Conservation (phyloP, 2,329 filamentous ascomycete genomes). For the Botrytis deweyae region DNA sequence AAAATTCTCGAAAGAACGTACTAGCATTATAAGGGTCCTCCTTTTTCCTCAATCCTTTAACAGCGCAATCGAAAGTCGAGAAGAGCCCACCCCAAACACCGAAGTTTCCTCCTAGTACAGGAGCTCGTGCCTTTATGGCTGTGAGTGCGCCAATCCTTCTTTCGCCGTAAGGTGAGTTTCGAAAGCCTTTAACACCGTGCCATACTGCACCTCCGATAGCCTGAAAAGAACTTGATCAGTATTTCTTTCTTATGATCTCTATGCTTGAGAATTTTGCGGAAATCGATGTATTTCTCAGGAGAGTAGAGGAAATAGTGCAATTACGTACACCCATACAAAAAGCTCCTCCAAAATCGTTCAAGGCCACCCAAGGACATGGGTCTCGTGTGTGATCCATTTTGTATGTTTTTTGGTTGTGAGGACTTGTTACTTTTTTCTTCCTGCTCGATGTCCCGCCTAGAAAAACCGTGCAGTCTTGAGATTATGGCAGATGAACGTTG, state of each 20-base stretch:
- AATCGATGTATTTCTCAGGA: background rate
- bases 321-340: conserved; percentile 89
- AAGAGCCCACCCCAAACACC: conserved; percentile 97
- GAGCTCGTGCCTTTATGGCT: conserved; percentile 95
- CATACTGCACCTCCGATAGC: conserved; percentile 81
- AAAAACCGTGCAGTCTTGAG: background rate
- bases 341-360: conserved; percentile 96
- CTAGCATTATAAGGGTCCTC: conserved; percentile 97
- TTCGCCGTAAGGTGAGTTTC: conserved; percentile 89
- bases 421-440: background rate
- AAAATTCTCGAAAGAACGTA: conserved; percentile 37
- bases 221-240: conserved; percentile 43
- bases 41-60: conserved; percentile 93
- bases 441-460: background rate
- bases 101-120: conserved; percentile 95
- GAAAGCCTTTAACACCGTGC: conserved; percentile 95
- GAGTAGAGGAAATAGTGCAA: conserved; percentile 19
- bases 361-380: conserved; percentile 93
- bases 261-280: background rate
- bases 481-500: background rate
- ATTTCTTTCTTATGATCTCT: conserved; percentile 16
- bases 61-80: conserved; percentile 92
- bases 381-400: conserved; percentile 93
- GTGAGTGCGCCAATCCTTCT: conserved; percentile 93
- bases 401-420: conserved; percentile 26